Evolutionary conservation across 345 rosid genomes (phyloP), one percentile per base, ranked within the genome.

Genomic region (Alliaria petiolata): DNA sequence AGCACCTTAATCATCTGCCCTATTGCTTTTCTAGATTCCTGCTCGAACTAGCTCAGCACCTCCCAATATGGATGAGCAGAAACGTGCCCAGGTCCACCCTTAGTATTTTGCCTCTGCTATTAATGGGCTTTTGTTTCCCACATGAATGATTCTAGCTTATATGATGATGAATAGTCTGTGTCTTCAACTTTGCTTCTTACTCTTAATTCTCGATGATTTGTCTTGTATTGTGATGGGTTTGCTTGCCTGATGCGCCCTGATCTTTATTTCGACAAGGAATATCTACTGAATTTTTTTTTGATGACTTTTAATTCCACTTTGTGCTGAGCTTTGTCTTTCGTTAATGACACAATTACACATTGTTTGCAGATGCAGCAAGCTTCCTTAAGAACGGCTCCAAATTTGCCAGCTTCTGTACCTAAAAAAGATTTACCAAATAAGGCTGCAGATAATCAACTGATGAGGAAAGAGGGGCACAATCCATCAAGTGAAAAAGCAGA

Each of bases 21-120:
- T 76, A 13, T 33, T 70, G 40, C 64, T 26, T 51, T 66, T 77
- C 19, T 70, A 91, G 98, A 80, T 91, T 84, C 98, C 97, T 42
- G 91, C 98, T 69, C 90, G 98, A 62, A 93, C 97, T 47, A 87
- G 85, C 81, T 95, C 99, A 45, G 97, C 98, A 57, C 99, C 99
- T 73, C 98, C 97, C 7, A 91, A 91, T 78, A 81, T 95, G 87
- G 99, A 95, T 62, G 99, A 95, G 79, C 99, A 95, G 87, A 91
- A 87, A 83, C 85, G 87, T 74, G 92, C 82, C 62, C 96, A 87
- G 97, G 98, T 91, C 42, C 49, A 66, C 56, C 44, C 13, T 57
- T 68, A 52, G 26, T 76, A 46, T 52, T 61, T 22, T 49, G 4
- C 60, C 5, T 39, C 65, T 67, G 28, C 47, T 20, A 15, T 59